Conservation (phyloP, 108 stramenopile genomes). For the Skeletonema grethae region DNA sequence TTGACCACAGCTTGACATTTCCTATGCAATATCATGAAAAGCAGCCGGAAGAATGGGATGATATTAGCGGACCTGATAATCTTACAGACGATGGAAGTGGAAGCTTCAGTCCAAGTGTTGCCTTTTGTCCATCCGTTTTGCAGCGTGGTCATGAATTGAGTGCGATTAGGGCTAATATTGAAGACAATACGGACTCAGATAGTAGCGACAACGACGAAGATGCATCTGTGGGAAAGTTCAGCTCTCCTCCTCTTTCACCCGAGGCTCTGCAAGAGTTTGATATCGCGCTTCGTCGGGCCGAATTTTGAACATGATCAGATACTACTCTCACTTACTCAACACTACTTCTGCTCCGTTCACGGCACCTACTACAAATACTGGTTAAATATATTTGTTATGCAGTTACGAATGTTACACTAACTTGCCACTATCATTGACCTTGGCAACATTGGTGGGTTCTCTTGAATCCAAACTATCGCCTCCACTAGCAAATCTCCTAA, state of each 20-base stretch:
- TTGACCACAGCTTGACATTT: neutral
- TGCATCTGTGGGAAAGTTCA: neutral
- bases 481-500: conserved; percentile 1
- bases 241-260: neutral
- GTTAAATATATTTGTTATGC: neutral
- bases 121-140: conserved; percentile 2
- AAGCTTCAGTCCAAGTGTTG: neutral
- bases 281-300: conserved; percentile 3
- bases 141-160: neutral
- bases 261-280: conserved; percentile 14
- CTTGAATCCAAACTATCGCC: neutral
- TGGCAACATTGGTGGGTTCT: neutral
- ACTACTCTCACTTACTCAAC: neutral
- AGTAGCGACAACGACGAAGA: neutral
- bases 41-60: neutral
- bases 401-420: conserved; percentile 16
- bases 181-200: neutral
- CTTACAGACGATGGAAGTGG: conserved; percentile 7
- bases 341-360: neutral
- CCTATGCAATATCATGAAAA: neutral
- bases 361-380: neutral
- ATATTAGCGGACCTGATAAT: neutral
- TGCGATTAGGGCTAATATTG: neutral
- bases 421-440: conserved; percentile 15
- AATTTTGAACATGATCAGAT: conserved; percentile 4